Base-by-base conservation (phyloP, 257 asterid species). In the Lycium barbarum region DNA sequence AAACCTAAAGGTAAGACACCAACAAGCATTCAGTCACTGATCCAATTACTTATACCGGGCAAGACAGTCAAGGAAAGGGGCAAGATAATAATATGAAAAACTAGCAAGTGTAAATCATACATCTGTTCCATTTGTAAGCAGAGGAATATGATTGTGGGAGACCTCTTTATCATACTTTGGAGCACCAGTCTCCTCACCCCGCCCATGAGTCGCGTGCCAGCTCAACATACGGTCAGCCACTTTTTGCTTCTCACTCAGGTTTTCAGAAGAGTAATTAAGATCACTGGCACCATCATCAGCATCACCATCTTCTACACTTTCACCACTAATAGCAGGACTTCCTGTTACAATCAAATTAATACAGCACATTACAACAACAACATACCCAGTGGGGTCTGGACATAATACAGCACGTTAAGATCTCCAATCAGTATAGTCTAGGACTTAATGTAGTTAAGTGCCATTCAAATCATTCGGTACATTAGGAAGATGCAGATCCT, bases 81-180 rank as follows among this genome's bases (percentile, higher is more conserved):
- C 22, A 53, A 76, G 40, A 76, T 51, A 73, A 67, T 57, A 83
- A 82, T 2, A 79, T 62, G 45, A 82, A 82, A 62, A 58, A 45
- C n/a, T 12, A 74, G 84, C 79, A 88, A 85, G 83, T 84, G 82
- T 55, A 33, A 81, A 73, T 66, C 93, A 81, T 90, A 97, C 99
- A 88, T 97, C 98, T 40, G 97, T 95, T 88, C 98, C 43, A 40
- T 40, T 68, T 54, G 99, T 97, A 85, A 97, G 98, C 90, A 93
- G 87, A 66, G 97, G 99, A 82, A 97, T 92, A 88, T 95, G 98
- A 86, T 90, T 97, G 87, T 92, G 98, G 66, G 99, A 89, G 81
- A 92, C 95, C 90, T 95, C 98, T 87, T 91, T 94, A 85, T 97
- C 99, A 88, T 97, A 97, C 87, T 94, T 94, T 15, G 98, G 98